phyloP scores from a whole-genome alignment of 768 basidiomycete species.

The Sarcomyxa edulis region DNA sequence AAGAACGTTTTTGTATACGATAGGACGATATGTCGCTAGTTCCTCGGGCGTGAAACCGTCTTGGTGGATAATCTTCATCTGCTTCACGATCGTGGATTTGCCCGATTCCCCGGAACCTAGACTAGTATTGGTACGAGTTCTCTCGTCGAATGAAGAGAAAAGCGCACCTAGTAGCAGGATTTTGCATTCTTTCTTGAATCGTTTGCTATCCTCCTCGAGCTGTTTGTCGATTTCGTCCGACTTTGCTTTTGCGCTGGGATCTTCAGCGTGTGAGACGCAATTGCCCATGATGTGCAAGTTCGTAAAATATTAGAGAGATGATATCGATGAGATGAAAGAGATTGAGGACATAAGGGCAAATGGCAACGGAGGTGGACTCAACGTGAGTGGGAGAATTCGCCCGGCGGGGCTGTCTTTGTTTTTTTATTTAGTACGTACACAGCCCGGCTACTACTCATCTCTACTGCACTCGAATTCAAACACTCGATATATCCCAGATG shows the following conservation, averaged over 20 bases:
- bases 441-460: no score
- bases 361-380: no score
- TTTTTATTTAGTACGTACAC: no score
- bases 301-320: no score
- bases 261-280: conserved; percentile 50
- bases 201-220: conserved; percentile 81
- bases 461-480: no score
- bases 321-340: no score
- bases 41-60: conserved; percentile 81
- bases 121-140: background rate
- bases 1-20: conserved; percentile 82
- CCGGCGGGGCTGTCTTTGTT: no score
- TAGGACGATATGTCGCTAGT: conserved; percentile 67
- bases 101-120: conserved; percentile 93
- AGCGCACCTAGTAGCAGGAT: conserved; percentile 81
- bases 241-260: conserved; percentile 53
- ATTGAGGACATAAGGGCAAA: no score
- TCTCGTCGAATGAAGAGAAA: background rate
- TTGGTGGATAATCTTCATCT: conserved; percentile 99
- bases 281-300: no score
- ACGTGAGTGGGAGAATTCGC: no score
- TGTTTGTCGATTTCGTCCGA: conserved; percentile 77
- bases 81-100: conserved; percentile 94
- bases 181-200: conserved; percentile 86
- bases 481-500: no score